phyloP scores from a whole-genome alignment of 495 filamentous ascomycete species.

The Daldinia caldariorum region DNA sequence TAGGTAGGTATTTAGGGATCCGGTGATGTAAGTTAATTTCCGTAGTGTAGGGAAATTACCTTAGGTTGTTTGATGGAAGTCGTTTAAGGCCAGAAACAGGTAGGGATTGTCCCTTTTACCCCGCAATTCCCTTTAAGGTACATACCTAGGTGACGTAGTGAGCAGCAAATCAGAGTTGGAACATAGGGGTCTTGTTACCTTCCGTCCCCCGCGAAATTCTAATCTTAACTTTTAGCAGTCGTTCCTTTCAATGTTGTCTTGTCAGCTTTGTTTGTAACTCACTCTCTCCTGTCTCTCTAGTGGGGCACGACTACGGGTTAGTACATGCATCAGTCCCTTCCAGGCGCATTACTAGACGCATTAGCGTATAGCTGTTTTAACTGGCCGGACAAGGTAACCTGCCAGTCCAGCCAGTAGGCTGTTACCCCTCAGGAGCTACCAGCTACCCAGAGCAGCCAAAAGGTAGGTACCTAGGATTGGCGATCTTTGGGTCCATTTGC shows the following conservation, averaged over 20 bases:
- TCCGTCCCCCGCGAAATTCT: slow-evolving; percentile 3
- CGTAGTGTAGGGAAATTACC: slow-evolving; percentile 26
- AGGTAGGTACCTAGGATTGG: slow-evolving; percentile 6
- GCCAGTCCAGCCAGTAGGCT: slow-evolving; percentile 19
- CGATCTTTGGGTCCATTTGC: slow-evolving; percentile 22
- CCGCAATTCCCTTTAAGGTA: slow-evolving; percentile 35
- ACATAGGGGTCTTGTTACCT: slow-evolving; percentile 21
- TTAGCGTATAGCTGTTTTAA: slow-evolving; percentile 22
- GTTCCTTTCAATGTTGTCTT: too few species aligned
- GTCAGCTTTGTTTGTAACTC: slow-evolving; percentile 20
- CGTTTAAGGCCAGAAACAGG: slow-evolving; percentile 18
- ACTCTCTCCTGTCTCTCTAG: background rate
- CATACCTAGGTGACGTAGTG: slow-evolving; percentile 32
- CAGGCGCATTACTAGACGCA: slow-evolving; percentile 7
- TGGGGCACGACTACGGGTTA: background rate
- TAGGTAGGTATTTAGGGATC: background rate
- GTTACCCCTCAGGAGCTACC: background rate
- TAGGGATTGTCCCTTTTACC: slow-evolving; percentile 40
- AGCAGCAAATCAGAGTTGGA: slow-evolving; percentile 6
- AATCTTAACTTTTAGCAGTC: slow-evolving; percentile 18
- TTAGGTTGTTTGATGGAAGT: slow-evolving; percentile 2
- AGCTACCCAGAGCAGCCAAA: too few species aligned
- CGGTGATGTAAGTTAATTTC: slow-evolving; percentile 1
- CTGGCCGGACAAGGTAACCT: too few species aligned
- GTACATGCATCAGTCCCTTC: slow-evolving; percentile 4